These are phyloP conservation scores for Berkeleyomyces rouxiae DNA, from an alignment of 2,329 filamentous ascomycete species.

Conservation along the genomic window DNA sequence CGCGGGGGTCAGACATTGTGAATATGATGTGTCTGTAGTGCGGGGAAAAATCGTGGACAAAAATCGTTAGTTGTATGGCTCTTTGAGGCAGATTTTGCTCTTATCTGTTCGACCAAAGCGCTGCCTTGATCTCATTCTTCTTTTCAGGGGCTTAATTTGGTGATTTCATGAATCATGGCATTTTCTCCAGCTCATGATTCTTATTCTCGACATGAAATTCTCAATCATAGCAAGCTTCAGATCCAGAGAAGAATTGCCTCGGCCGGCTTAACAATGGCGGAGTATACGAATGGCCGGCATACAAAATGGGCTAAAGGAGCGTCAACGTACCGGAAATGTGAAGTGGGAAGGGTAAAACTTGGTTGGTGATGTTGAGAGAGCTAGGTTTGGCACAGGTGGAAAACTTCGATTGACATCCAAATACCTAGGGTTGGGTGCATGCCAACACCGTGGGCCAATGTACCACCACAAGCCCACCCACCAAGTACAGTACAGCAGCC, in stretches of 20 bases:
- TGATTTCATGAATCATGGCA: no score
- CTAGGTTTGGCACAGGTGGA: slow-evolving; percentile 13
- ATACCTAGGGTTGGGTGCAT: slow-evolving; percentile 12
- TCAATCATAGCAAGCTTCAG: neutral
- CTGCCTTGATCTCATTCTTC: neutral
- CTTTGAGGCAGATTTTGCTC: neutral
- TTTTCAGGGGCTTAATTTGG: neutral
- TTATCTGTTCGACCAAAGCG: neutral
- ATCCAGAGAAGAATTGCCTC: neutral
- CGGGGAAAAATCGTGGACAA: neutral
- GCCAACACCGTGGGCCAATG: neutral
- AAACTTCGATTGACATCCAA: slow-evolving; percentile 12
- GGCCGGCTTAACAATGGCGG: neutral
- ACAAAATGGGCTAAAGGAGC: neutral
- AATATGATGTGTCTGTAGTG: neutral
- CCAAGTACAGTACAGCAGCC: neutral
- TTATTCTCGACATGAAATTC: slow-evolving; percentile 2
- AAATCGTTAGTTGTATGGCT: neutral
- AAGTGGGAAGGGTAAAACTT: neutral
- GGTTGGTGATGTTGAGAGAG: slow-evolving; percentile 6
- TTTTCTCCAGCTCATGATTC: neutral
- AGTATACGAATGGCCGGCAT: neutral
- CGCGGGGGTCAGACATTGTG: slow-evolving; percentile 90
- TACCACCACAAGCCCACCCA: slow-evolving; percentile 1
- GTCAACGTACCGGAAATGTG: slow-evolving; percentile 2